These are phyloP conservation scores for Candida endomychidarum DNA, from an alignment of 805 yeast genomes.

Conservation along the genomic window DNA sequence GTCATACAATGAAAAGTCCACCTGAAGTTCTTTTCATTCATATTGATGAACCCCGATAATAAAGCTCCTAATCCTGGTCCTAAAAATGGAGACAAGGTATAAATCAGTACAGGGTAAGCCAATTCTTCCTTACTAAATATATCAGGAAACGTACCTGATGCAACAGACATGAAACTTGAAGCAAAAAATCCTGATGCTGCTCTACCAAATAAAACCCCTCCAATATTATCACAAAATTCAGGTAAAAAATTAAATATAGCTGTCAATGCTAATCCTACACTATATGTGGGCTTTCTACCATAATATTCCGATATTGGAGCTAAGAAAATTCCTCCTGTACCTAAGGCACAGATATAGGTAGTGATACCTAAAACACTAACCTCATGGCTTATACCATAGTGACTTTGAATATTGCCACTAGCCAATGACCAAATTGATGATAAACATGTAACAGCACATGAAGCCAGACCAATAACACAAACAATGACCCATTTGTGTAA, in stretches of 20 bases:
- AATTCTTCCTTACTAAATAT: conserved; percentile 25
- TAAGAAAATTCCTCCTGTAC: conserved; percentile 35
- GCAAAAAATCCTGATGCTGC: conserved; percentile 28
- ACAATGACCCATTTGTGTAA: conserved; percentile 29
- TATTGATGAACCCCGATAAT: conserved; percentile 27
- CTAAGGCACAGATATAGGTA: conserved; percentile 27
- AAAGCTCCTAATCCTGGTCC: conserved; percentile 33
- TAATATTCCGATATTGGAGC: conserved; percentile 63
- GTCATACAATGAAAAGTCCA: conserved; percentile 29
- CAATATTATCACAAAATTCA: conserved; percentile 25
- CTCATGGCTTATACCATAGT: conserved; percentile 24
- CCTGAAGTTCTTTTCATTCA: conserved; percentile 16
- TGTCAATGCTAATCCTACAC: conserved; percentile 24
- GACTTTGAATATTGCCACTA: conserved; percentile 20
- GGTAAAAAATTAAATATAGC: conserved; percentile 26
- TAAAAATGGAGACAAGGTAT: conserved; percentile 29
- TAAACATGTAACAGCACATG: conserved; percentile 28
- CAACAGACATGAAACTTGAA: conserved; percentile 29
- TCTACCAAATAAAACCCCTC: conserved; percentile 28
- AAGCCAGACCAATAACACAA: conserved; percentile 20
- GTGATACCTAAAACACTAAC: conserved; percentile 28
- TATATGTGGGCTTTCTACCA: conserved; percentile 57
- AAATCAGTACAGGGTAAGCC: conserved; percentile 23
- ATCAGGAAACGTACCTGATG: conserved; percentile 30
- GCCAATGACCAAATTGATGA: conserved; percentile 33